These are phyloP conservation scores for Sporothrix luriei DNA, from an alignment of 2,329 filamentous ascomycete genomes.

Conservation along the genomic window DNA sequence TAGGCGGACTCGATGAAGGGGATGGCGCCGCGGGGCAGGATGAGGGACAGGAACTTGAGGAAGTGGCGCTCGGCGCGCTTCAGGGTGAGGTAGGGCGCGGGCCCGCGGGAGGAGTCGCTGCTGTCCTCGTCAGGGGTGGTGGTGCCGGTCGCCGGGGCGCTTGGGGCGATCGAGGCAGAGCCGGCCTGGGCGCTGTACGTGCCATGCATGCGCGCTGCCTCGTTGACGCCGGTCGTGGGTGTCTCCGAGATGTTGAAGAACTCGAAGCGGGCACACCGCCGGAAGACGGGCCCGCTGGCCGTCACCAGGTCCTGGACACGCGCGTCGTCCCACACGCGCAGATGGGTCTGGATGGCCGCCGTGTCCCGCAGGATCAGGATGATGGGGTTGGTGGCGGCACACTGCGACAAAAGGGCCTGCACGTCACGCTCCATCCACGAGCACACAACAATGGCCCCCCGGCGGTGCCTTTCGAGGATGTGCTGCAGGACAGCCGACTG, in stretches of 20 bases:
- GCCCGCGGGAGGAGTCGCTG: background rate
- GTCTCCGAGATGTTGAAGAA: conserved; percentile 66
- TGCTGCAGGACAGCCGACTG: conserved; percentile 64
- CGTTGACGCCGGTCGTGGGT: conserved; percentile 28
- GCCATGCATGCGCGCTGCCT: too few relatives aligned
- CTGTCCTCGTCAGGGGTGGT: background rate
- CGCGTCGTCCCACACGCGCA: conserved; percentile 46
- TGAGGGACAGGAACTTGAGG: conserved; percentile 60
- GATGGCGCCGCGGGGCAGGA: conserved; percentile 56
- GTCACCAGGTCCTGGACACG: conserved; percentile 60
- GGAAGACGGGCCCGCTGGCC: conserved; percentile 56
- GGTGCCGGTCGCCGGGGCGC: conserved; percentile 18
- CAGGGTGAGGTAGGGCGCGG: conserved; percentile 59
- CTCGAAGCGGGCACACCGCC: conserved; percentile 67
- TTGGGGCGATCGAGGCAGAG: too few relatives aligned
- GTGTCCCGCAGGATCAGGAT: conserved; percentile 69
- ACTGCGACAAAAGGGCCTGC: conserved; percentile 61
- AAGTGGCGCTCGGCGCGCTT: conserved; percentile 64
- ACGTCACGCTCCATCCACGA: conserved; percentile 65
- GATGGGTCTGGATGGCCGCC: conserved; percentile 61
- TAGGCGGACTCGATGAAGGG: conserved; percentile 62
- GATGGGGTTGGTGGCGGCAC: conserved; percentile 65
- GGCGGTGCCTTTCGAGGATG: conserved; percentile 60
- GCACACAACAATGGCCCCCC: conserved; percentile 68
- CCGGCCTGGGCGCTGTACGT: too few relatives aligned